A percentile compares a stretch with the other conserved stretches of the same genome.
phyloP scores from a whole-genome alignment of 495 filamentous ascomycete genomes.

The Bathelium albidoporum region DNA sequence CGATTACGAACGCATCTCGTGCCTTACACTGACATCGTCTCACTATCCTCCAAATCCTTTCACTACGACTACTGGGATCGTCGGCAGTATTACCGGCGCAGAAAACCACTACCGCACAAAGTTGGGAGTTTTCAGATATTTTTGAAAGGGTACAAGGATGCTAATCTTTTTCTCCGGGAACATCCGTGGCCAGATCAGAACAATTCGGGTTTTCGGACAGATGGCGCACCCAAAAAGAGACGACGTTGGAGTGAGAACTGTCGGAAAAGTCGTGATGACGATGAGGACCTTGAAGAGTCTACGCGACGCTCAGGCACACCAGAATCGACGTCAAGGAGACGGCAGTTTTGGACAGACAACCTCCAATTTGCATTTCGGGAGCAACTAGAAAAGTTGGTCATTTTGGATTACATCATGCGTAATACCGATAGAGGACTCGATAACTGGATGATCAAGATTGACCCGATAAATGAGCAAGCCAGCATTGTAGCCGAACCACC shows the following conservation, averaged over 20 bases:
- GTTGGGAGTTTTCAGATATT: slow-evolving; percentile 96
- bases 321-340: slow-evolving; percentile 17
- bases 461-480: slow-evolving; percentile 70
- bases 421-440: slow-evolving; percentile 96
- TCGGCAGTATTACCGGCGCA: slow-evolving; percentile 73
- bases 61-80: slow-evolving; percentile 97
- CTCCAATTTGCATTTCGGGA: slow-evolving; percentile 89
- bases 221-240: slow-evolving; percentile 55
- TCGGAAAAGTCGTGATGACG: slow-evolving; percentile 55
- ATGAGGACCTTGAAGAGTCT: slow-evolving; percentile 56
- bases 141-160: slow-evolving; percentile 91
- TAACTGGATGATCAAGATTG: slow-evolving; percentile 99
- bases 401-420: slow-evolving; percentile 98
- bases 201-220: slow-evolving; percentile 62
- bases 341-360: slow-evolving; percentile 77
- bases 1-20: slow-evolving; percentile 86
- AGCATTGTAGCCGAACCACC: slow-evolving; percentile 78
- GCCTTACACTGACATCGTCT: slow-evolving; percentile 91
- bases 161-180: slow-evolving; percentile 87
- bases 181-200: slow-evolving; percentile 97
- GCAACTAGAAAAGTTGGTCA: slow-evolving; percentile 92
- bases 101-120: slow-evolving; percentile 82
- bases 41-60: slow-evolving; percentile 91
- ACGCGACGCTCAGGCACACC: not conserved
- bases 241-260: slow-evolving; percentile 79